These are phyloP conservation scores for Kentomonas sorsogonicus DNA, from an alignment of 208 protist species.

Conservation along the genomic window DNA sequence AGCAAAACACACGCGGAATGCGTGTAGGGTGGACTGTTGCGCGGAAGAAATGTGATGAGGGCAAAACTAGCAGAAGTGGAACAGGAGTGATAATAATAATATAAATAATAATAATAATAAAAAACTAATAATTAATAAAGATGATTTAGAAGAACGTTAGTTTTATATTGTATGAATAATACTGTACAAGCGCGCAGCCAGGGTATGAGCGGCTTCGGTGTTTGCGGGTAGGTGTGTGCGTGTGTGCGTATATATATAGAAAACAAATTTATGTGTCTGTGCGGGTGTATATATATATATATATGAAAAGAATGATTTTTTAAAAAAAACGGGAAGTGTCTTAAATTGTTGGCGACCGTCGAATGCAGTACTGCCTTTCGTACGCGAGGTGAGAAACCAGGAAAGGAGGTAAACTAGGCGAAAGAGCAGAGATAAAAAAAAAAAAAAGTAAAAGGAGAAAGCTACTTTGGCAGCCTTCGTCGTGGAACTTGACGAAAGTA, in stretches of 20 bases:
- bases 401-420: slow-evolving; percentile 2
- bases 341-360: too few species aligned
- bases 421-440: slow-evolving; percentile 10
- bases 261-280: not conserved
- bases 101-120: not conserved
- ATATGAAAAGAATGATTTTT: not conserved
- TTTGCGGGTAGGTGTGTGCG: too few species aligned
- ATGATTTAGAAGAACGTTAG: not conserved
- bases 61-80: not conserved
- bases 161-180: too few species aligned
- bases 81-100: not conserved
- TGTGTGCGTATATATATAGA: slow-evolving; percentile 4
- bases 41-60: not conserved
- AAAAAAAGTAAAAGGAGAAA: slow-evolving; percentile 12
- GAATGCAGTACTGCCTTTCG: not conserved
- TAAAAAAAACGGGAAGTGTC: too few species aligned
- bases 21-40: not conserved
- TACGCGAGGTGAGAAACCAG: not conserved
- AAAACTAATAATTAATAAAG: not conserved
- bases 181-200: too few species aligned
- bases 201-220: too few species aligned
- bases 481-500: slow-evolving; percentile 6
- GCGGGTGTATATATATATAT: not conserved
- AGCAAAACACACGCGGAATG: not conserved
- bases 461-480: not conserved